Evolutionary conservation across 257 asterid genomes (phyloP).

Genomic region (Gentiana macrophylla): DNA sequence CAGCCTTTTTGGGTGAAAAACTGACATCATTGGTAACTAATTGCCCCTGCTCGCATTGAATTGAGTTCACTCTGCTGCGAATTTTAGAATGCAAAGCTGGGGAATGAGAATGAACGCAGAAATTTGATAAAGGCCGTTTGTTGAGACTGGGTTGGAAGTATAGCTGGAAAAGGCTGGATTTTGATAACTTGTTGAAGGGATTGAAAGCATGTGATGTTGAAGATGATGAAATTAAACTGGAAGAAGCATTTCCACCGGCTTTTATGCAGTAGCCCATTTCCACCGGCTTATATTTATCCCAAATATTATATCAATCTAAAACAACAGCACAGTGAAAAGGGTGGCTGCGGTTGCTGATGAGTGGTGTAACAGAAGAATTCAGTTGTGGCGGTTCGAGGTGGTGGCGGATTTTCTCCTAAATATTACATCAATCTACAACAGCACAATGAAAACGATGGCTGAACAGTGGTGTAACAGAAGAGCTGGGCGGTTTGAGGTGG

Average conservation of each 20-base stretch:
- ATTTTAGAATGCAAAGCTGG: conserved; percentile 26
- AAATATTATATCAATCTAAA: background rate
- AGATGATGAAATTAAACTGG: conserved; percentile 23
- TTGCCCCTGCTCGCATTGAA: conserved; percentile 13
- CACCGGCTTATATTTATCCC: background rate
- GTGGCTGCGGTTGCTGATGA: too few relatives aligned
- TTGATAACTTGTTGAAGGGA: conserved; percentile 12
- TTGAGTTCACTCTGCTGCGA: conserved; percentile 15
- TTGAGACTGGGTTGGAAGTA: conserved; percentile 12
- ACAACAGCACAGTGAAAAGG: too few relatives aligned
- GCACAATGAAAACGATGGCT: too few relatives aligned
- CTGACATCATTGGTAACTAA: conserved; percentile 8
- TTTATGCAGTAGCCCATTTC: conserved; percentile 27
- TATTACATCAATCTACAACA: too few relatives aligned
- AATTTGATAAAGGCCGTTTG: conserved; percentile 9
- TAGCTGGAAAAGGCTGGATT: conserved; percentile 25
- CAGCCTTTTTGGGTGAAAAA: conserved; percentile 21
- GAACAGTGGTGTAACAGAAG: too few relatives aligned
- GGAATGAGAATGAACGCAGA: conserved; percentile 23
- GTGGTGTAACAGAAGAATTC: too few relatives aligned
- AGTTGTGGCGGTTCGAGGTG: too few relatives aligned
- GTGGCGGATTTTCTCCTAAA: too few relatives aligned
- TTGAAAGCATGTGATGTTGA: conserved; percentile 6
- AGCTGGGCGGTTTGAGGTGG: too few relatives aligned
- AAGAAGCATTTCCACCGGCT: conserved; percentile 17